Conservation (phyloP, 2,329 filamentous ascomycete species). For the Neonectria hederae region DNA sequence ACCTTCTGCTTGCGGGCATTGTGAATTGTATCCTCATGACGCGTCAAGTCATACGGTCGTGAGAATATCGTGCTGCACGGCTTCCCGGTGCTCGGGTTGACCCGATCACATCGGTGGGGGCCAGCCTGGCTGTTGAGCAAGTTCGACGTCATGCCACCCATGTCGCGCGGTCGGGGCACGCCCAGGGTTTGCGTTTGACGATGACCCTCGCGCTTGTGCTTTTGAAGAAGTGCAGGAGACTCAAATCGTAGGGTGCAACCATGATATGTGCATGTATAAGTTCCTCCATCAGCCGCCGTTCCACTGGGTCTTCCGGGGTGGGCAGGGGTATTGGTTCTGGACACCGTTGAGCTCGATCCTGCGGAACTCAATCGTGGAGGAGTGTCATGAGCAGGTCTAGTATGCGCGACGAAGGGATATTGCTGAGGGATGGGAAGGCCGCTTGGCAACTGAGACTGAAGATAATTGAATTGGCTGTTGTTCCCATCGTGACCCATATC, state of each 20-base stretch:
- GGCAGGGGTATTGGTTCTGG: conserved; percentile 45
- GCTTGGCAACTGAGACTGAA: conserved; percentile 49
- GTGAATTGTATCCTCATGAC: conserved; percentile 98
- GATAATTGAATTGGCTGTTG: conserved; percentile 43
- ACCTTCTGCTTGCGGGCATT: conserved; percentile 95
- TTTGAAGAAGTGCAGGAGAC: conserved; percentile 85
- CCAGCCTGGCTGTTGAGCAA: conserved; percentile 87
- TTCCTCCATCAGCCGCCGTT: conserved; percentile 80
- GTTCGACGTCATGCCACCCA: conserved; percentile 58
- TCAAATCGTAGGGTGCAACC: conserved; percentile 90
- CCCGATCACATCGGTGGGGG: conserved; percentile 90
- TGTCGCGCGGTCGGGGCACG: conserved; percentile 41
- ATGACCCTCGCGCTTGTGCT: conserved; percentile 95
- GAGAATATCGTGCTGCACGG: conserved; percentile 95
- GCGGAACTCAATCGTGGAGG: conserved; percentile 54
- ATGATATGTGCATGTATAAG: conserved; percentile 96
- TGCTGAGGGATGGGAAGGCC: conserved; percentile 59
- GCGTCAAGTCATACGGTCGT: conserved; percentile 92
- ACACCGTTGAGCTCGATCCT: conserved; percentile 50
- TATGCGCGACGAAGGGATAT: conserved; percentile 59
- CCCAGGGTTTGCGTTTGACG: conserved; percentile 70
- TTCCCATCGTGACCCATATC: conserved; percentile 29
- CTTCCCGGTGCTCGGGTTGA: conserved; percentile 95
- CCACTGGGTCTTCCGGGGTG: conserved; percentile 64
- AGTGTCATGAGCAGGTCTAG: conserved; percentile 47